phyloP scores from a whole-genome alignment of 148 eudicot species.

The Fagopyrum esculentum region DNA sequence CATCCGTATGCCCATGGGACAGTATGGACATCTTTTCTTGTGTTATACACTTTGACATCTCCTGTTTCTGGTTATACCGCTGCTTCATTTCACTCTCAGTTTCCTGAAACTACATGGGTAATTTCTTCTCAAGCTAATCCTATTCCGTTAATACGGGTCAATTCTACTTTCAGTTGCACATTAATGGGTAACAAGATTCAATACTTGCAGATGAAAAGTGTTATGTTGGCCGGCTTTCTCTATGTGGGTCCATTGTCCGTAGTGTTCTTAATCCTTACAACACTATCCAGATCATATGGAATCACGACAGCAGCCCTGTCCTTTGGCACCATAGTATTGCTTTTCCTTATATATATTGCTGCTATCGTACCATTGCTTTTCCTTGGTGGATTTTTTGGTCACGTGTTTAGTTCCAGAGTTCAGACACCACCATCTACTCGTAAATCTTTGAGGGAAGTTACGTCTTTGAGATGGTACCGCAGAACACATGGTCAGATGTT shows the following conservation, averaged over 20 bases:
- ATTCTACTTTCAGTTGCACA: not conserved
- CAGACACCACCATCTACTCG: slow-evolving; percentile 47
- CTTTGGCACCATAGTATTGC: slow-evolving; percentile 51
- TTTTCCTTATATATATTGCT: slow-evolving; percentile 34
- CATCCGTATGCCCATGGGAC: slow-evolving; percentile 61
- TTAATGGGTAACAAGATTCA: not conserved
- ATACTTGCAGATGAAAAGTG: slow-evolving; percentile 51
- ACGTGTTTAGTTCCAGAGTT: slow-evolving; percentile 27
- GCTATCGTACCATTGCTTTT: slow-evolving; percentile 48
- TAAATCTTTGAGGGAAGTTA: slow-evolving; percentile 50
- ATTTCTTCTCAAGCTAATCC: not conserved
- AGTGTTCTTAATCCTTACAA: slow-evolving; percentile 38
- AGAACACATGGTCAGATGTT: slow-evolving; percentile 57
- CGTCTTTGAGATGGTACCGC: slow-evolving; percentile 50
- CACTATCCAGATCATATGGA: slow-evolving; percentile 46
- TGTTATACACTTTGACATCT: slow-evolving; percentile 51
- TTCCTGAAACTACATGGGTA: slow-evolving; percentile 72
- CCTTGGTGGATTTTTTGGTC: slow-evolving; percentile 62
- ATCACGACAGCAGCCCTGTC: slow-evolving; percentile 65
- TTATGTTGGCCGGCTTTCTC: slow-evolving; percentile 50
- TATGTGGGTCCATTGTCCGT: slow-evolving; percentile 46
- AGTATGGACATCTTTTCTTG: slow-evolving; percentile 44
- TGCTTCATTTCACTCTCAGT: slow-evolving; percentile 58
- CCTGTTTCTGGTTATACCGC: slow-evolving; percentile 63
- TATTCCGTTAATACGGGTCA: not conserved